Percentiles rank a stretch among this genome's conserved stretches.
phyloP scores from a whole-genome alignment of 768 basidiomycete genomes.

The Mycena rosella region DNA sequence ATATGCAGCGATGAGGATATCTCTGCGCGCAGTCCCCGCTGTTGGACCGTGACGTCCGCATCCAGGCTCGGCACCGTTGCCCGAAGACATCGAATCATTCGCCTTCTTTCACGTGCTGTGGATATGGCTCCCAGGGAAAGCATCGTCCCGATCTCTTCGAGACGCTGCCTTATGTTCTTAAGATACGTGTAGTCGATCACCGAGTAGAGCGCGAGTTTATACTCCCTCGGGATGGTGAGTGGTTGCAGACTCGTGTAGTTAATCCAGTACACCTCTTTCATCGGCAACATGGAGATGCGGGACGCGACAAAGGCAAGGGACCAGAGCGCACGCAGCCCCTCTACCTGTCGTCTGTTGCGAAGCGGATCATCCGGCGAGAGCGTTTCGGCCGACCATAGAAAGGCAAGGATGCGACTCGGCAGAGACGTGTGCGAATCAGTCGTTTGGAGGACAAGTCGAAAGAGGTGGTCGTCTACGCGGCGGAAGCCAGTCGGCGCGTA shows the following conservation, averaged over 20 bases:
- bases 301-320: conserved; percentile 19
- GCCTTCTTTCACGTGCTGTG: not conserved
- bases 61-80: not conserved
- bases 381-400: conserved; percentile 18
- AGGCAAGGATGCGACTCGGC: conserved; percentile 12
- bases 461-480: conserved; percentile 22
- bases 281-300: not conserved
- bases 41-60: not conserved
- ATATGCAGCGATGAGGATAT: not conserved
- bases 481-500: conserved; percentile 21
- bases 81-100: not conserved
- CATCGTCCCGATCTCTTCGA: conserved; percentile 10
- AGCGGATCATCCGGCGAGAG: conserved; percentile 4
- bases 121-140: not conserved
- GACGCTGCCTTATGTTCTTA: conserved; percentile 5
- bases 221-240: not conserved
- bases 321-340: conserved; percentile 21
- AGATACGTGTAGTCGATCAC: conserved; percentile 6
- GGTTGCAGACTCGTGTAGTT: not conserved
- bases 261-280: not conserved
- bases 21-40: not conserved
- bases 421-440: conserved; percentile 21
- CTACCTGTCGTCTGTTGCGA: conserved; percentile 1
- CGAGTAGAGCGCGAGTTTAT: not conserved
- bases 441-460: conserved; percentile 24